Evolutionary conservation across 768 basidiomycete species (phyloP).

Genomic region (Auricularia auricula-judae): DNA sequence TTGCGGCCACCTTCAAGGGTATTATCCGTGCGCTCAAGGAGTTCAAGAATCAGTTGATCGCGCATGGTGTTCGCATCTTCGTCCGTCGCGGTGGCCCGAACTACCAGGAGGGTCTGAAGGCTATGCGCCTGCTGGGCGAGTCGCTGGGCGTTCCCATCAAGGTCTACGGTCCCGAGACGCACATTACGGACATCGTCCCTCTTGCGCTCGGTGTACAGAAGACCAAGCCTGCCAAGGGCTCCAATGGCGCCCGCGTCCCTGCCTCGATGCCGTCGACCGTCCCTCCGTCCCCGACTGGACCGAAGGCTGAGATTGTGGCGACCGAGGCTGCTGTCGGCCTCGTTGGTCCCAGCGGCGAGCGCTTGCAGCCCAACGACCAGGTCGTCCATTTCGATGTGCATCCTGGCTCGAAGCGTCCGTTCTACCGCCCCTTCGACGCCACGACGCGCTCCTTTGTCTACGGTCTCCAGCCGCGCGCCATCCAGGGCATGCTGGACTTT

Average conservation of each 20-base stretch:
- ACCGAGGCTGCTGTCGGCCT: conserved; percentile 42
- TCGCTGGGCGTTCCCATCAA: conserved; percentile 94
- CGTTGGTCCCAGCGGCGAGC: conserved; percentile 68
- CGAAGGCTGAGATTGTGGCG: conserved; percentile 28
- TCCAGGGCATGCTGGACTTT: conserved; percentile 98
- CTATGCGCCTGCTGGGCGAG: conserved; percentile 93
- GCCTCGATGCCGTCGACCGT: conserved; percentile 35
- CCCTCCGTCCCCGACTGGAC: conserved; percentile 28
- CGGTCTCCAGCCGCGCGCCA: conserved; percentile 97
- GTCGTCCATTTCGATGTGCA: conserved; percentile 76
- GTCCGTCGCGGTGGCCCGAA: conserved; percentile 98
- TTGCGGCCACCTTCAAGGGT: conserved; percentile 98
- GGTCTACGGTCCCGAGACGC: conserved; percentile 95
- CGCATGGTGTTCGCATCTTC: conserved; percentile 85
- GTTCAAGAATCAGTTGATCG: conserved; percentile 75
- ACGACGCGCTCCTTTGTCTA: conserved; percentile 95
- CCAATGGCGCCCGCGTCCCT: conserved; percentile 11
- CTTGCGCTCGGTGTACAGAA: conserved; percentile 85
- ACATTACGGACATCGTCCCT: conserved; percentile 97
- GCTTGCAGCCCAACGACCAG: conserved; percentile 76
- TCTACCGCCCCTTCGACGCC: conserved; percentile 87
- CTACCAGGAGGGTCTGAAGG: conserved; percentile 98
- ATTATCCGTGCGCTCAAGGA: conserved; percentile 96
- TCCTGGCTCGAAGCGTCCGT: conserved; percentile 42
- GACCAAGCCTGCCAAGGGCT: conserved; percentile 25